Evolutionary conservation across 257 asterid genomes (phyloP).

Genomic region (Fraxinus pennsylvanica): DNA sequence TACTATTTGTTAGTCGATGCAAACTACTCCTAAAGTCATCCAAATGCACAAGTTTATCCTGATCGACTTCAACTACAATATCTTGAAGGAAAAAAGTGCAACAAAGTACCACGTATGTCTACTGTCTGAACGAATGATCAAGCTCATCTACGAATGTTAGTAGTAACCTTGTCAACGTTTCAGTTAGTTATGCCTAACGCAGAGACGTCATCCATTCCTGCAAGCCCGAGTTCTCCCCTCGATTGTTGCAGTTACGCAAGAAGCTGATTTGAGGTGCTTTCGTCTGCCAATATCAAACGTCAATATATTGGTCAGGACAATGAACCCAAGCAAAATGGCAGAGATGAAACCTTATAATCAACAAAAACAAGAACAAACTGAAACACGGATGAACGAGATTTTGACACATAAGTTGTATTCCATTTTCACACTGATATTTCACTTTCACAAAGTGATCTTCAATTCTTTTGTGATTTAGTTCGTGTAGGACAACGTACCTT

Average conservation of each 20-base stretch:
- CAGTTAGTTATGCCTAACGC: neutral
- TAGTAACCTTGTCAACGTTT: neutral
- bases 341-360: neutral
- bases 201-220: neutral
- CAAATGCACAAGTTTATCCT: neutral
- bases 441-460: too few relatives aligned
- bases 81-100: neutral
- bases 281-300: neutral
- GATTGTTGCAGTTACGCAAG: neutral
- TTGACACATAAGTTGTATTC: too few relatives aligned
- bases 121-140: neutral
- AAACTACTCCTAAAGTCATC: neutral
- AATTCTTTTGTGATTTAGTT: neutral
- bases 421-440: too few relatives aligned
- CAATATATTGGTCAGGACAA: neutral
- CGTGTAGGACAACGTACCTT: slow-evolving; percentile 30
- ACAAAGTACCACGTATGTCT: neutral
- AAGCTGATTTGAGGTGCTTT: neutral
- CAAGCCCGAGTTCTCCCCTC: neutral
- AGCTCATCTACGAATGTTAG: slow-evolving; percentile 8
- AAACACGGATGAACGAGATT: neutral
- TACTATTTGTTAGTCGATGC: neutral
- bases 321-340: neutral
- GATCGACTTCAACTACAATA: neutral
- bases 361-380: neutral